These are phyloP conservation scores for Hemileccinum rubropunctum DNA, from an alignment of 768 basidiomycete species.

Conservation along the genomic window DNA sequence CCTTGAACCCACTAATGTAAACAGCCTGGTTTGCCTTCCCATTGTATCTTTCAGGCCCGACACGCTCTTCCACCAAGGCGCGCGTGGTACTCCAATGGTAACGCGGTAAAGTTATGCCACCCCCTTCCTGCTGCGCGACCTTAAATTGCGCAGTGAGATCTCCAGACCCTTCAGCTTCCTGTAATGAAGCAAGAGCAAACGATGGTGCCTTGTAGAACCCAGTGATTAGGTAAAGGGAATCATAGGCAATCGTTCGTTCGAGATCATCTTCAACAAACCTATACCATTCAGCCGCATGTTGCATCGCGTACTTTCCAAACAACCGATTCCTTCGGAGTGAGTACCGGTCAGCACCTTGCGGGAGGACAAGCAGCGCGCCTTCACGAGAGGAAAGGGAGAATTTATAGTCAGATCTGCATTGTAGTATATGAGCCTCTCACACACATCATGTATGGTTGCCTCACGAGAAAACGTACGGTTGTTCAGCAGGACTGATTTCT, in stretches of 20 bases:
- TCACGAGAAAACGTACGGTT: not conserved
- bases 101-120: too few species aligned
- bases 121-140: not conserved
- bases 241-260: not conserved
- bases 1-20: not conserved
- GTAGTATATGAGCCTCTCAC: not conserved
- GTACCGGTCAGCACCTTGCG: not conserved
- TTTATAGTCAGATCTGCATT: not conserved
- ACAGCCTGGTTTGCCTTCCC: not conserved
- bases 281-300: conserved; percentile 1
- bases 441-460: not conserved
- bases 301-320: not conserved
- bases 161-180: not conserved
- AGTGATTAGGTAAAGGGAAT: not conserved
- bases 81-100: not conserved
- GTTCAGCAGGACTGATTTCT: not conserved
- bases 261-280: not conserved
- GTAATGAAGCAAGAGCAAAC: not conserved
- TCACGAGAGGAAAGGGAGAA: not conserved
- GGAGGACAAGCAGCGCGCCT: not conserved
- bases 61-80: not conserved
- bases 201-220: not conserved
- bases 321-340: not conserved
- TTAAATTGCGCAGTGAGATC: not conserved
- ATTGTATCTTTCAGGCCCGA: not conserved